These are phyloP conservation scores for Chrysochromulina tobinii DNA, from an alignment of 78 protist species.

Conservation along the genomic window DNA sequence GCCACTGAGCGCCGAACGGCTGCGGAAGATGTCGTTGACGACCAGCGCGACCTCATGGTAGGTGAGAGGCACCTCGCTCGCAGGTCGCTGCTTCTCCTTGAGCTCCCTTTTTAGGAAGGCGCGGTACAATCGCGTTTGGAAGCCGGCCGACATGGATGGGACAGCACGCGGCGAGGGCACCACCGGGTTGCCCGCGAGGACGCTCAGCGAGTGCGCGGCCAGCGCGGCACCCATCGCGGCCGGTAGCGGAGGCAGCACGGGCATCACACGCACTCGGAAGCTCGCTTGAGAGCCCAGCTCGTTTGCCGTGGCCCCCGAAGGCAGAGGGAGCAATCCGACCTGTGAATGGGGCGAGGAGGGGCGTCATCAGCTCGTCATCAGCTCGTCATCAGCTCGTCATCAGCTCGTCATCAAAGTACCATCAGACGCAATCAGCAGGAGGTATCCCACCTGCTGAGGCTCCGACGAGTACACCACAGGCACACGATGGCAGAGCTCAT, in stretches of 20 bases:
- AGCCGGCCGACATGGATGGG: neutral
- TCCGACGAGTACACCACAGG: neutral
- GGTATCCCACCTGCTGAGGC: neutral
- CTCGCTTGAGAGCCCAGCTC: neutral
- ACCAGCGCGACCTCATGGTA: neutral
- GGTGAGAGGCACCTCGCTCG: too few relatives aligned
- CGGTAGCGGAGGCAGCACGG: conserved; percentile 2
- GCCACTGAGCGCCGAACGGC: neutral
- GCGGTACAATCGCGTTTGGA: neutral
- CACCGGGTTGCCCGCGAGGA: neutral
- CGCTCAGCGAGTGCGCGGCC: neutral
- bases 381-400: too few relatives aligned
- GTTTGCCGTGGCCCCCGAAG: neutral
- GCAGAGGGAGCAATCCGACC: neutral
- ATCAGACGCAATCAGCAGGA: too few relatives aligned
- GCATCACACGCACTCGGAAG: neutral
- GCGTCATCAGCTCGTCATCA: too few relatives aligned
- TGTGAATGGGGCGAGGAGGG: too few relatives aligned
- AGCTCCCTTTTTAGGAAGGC: neutral
- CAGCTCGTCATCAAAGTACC: too few relatives aligned
- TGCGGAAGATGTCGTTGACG: neutral
- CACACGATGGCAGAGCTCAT: neutral
- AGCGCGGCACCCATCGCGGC: conserved; percentile 11
- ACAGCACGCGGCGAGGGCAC: neutral
- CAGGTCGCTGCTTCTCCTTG: too few relatives aligned